Base-by-base conservation (phyloP, 2,329 filamentous ascomycete species). In the Colletotrichum sp. region DNA sequence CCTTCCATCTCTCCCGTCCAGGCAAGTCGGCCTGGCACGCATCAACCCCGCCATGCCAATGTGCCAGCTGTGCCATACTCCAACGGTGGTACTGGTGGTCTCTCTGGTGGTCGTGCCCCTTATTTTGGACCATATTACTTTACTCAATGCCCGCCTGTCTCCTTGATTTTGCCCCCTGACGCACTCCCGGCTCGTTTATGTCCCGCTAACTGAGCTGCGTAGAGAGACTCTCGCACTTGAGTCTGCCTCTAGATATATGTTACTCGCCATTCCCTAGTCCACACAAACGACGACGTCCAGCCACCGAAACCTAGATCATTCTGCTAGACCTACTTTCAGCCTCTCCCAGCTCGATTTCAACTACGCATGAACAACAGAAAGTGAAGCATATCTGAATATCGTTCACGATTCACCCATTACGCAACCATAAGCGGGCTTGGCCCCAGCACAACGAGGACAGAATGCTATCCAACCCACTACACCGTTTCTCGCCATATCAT, bases 401-500 rank as follows among this genome's bases (percentile, higher is more conserved):
- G 9, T 34, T 39, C 65, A 74, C 59, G 27, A 76, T 76, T 74
- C 59, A 69, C 64, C 61, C 65, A 19, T 7, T 32, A 77, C 71
- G 25, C 29, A 71, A 49, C 29, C 61, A 66, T 22, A 67, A 63
- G 36, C 72, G 74, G 65, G 65, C 74, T 66, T 69, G 74, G 74
- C 52, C 70, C 71, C 62, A 64, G 55, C 77, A 77, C 65, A 49
- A 59, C 27, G 59, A 75, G 71, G 55, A 78, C 86, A 89, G 85
- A 72, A 93, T 93, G 91, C 83, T 93, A 82, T 92, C 91, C 74
- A 93, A 92, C 80, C 91, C 91, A 72, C 88, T 92, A 49, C 91
- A 92, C 80, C 90, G 91, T 59, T 92, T 92, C 79, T 92, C 91
- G 25, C 88, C 90, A 72, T 93, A 92, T 82, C 89, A 92, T 80